Evolutionary conservation across 768 basidiomycete species (phyloP).

Genomic region (Tremella mesenterica): DNA sequence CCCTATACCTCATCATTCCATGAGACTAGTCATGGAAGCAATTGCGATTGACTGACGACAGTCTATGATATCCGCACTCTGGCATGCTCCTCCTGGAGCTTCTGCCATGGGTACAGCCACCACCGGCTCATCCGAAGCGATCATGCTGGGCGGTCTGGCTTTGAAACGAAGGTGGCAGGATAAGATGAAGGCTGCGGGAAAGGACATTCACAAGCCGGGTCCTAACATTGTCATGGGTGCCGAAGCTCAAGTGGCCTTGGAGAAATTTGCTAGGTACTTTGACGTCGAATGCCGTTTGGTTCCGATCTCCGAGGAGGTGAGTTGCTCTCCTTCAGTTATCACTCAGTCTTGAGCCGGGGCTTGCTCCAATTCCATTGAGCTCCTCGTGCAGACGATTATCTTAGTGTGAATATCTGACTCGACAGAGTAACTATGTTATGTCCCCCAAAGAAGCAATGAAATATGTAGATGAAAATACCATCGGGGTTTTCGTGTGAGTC

Average conservation of each 20-base stretch:
- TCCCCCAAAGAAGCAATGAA: slow-evolving; percentile 60
- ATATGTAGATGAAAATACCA: slow-evolving; percentile 59
- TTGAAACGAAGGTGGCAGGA: slow-evolving; percentile 64
- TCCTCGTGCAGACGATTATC: too few species aligned
- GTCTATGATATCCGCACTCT: slow-evolving; percentile 59
- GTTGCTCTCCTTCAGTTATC: background rate
- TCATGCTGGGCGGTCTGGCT: slow-evolving; percentile 63
- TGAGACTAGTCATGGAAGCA: too few species aligned
- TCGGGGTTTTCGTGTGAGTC: slow-evolving; percentile 54
- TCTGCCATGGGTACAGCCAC: slow-evolving; percentile 60
- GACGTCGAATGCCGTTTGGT: slow-evolving; percentile 61
- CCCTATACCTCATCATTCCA: background rate
- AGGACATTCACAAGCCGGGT: slow-evolving; percentile 59
- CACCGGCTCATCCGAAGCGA: slow-evolving; percentile 63
- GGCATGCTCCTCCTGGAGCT: slow-evolving; percentile 55
- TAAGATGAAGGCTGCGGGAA: slow-evolving; percentile 57
- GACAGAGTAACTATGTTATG: slow-evolving; percentile 62
- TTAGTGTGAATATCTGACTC: too few species aligned
- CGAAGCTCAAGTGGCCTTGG: slow-evolving; percentile 62
- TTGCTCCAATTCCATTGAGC: too few species aligned
- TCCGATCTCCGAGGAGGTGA: slow-evolving; percentile 53
- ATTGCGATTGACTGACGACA: too few species aligned
- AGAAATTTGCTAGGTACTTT: slow-evolving; percentile 61
- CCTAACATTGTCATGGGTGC: slow-evolving; percentile 50
- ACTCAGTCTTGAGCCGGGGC: too few species aligned